Base-by-base conservation (phyloP, 441 rosid genomes). In the Adansonia madagascariensis region DNA sequence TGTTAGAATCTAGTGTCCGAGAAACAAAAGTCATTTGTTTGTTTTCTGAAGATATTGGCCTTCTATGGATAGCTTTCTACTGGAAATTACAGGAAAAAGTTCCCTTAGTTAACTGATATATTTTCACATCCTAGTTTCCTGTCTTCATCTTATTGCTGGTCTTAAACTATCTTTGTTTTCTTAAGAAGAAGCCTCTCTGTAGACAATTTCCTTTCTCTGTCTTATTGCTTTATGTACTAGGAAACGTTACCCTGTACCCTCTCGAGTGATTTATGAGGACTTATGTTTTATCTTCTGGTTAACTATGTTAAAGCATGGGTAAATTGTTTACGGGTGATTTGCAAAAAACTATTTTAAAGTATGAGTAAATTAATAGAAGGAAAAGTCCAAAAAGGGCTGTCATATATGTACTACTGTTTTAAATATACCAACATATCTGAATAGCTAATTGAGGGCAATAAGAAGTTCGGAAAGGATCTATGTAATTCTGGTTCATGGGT, bases 371-470 rank as follows among this genome's bases (percentile, higher is more conserved):
- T 24, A 24, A 24, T 24, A 8, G 3, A 39, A 31, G 41, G 18
- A 6, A 12, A 62, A 27, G 66, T 62, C 8, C 8, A 12, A 27
- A 62, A 62, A 6, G 27, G 14, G 66, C 14, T 11, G 43, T 62
- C 43, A 27, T 11, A 17, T 12, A 27, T 62, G 43, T 62, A 12
- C 9, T 27, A 14, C 3, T 52, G 57, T 47, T 27, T 43, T 27
- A 14, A 1, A 31, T 59, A 8, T 62, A 62, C 17, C 4, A 61
- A 62, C 43, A 11, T 62, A 27, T 62, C 18, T 62, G 66, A 62
- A 62, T 27, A 12, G 12, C 41, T 12, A 65, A n/a, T 65, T 41
- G 50, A 65, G 70, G 70, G 50, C 27, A 65, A 65, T 8, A n/a
- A 20, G 63, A 20, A 65, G 50, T 65, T 27, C 4, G 50, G 50